These are phyloP conservation scores for Isatis tinctoria DNA, from an alignment of 345 rosid genomes.

Conservation along the genomic window DNA sequence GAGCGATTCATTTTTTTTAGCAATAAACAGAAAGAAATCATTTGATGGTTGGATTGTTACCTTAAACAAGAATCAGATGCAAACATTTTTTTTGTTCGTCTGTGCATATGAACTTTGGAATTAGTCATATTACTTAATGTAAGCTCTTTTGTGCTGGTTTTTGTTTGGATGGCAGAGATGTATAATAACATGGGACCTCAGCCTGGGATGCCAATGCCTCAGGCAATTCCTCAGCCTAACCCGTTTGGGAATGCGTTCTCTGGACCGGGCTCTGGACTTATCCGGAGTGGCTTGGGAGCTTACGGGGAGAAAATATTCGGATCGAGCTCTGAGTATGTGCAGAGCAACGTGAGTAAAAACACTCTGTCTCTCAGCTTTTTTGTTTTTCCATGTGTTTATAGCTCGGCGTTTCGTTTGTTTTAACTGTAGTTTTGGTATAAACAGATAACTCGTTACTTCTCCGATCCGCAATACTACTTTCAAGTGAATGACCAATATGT, in stretches of 20 bases:
- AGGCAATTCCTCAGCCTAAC: constrained; percentile 59
- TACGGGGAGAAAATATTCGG: constrained; percentile 90
- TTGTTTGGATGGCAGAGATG: constrained; percentile 48
- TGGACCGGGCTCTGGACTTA: constrained; percentile 94
- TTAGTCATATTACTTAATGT: not conserved
- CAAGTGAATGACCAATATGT: constrained; percentile 97
- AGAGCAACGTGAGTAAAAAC: constrained; percentile 71
- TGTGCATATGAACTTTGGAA: not conserved
- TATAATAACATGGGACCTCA: constrained; percentile 62
- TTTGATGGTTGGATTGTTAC: not conserved
- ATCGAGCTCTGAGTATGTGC: constrained; percentile 97
- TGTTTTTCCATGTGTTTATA: not conserved
- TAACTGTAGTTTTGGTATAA: not conserved
- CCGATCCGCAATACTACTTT: constrained; percentile 95
- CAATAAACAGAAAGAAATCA: too few species aligned
- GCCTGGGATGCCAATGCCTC: constrained; percentile 69
- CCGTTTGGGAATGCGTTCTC: constrained; percentile 88
- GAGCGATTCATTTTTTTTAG: not conserved
- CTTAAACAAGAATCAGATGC: not conserved
- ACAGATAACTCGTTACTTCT: constrained; percentile 87
- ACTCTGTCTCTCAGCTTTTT: not conserved
- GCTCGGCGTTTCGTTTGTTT: not conserved
- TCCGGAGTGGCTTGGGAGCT: constrained; percentile 86
- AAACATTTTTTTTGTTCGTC: too few species aligned
- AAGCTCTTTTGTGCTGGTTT: constrained; percentile 3